Percentiles rank a stretch among this genome's conserved stretches.
Conservation (phyloP, 768 basidiomycete genomes). For the Calocera viscosa region DNA sequence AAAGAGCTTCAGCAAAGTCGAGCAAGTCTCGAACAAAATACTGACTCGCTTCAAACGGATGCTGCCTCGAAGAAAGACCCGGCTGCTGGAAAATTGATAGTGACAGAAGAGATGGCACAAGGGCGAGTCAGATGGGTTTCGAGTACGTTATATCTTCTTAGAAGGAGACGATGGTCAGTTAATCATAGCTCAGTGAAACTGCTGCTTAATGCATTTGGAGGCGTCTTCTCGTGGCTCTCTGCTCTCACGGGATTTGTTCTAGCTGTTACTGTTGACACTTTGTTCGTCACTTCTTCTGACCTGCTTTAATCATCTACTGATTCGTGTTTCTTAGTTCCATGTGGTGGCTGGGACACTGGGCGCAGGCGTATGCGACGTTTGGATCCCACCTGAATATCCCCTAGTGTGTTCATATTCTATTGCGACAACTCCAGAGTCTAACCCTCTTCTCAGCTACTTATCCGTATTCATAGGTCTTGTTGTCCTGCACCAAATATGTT, state of each 20-base stretch:
- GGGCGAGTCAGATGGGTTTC: neutral
- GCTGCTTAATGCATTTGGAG: neutral
- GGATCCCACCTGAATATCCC: neutral
- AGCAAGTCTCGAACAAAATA: neutral
- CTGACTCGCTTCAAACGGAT: neutral
- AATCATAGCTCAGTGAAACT: neutral
- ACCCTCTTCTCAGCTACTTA: slow-evolving; percentile 1
- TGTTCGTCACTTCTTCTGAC: neutral
- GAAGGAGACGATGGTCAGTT: neutral
- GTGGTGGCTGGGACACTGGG: slow-evolving; percentile 3
- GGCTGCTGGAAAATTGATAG: neutral
- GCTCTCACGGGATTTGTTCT: neutral
- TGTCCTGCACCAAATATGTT: neutral
- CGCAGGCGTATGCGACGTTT: neutral
- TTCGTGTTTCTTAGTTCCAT: neutral
- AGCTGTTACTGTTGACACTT: neutral
- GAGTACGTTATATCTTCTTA: neutral
- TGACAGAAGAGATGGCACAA: neutral
- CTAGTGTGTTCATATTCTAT: neutral
- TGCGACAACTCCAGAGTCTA: neutral
- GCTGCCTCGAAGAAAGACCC: neutral
- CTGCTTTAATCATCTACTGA: too few relatives aligned
- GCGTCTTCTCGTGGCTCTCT: neutral
- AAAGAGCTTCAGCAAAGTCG: neutral
- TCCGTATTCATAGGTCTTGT: neutral